phyloP scores from a whole-genome alignment of 176 grass and related monocot genomes.

The Hyparrhenia diplandra region DNA sequence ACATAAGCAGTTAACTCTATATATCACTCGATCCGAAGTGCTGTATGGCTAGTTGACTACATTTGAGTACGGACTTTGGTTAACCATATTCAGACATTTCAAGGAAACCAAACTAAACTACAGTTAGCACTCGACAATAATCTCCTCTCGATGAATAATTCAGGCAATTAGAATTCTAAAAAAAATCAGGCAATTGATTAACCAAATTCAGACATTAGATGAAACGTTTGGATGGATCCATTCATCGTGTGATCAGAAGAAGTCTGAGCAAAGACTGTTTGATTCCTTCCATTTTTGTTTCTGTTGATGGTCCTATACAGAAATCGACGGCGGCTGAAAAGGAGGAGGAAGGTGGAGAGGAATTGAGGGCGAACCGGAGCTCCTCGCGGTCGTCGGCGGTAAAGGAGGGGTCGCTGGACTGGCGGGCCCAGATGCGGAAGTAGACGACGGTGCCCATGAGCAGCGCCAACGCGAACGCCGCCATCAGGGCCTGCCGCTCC shows the following conservation, averaged over 20 bases:
- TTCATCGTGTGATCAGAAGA: background rate
- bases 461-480: conserved; percentile 45
- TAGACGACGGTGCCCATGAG: conserved; percentile 53
- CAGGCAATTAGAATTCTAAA: too few species aligned
- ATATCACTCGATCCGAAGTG: background rate
- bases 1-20: background rate
- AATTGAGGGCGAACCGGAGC: conserved; percentile 32
- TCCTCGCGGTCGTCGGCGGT: conserved; percentile 52
- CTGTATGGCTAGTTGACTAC: background rate
- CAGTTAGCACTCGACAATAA: background rate
- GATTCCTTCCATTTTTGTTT: background rate
- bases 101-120: background rate
- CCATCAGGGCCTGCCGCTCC: conserved; percentile 43
- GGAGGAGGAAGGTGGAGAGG: background rate
- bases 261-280: background rate
- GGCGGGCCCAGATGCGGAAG: conserved; percentile 56
- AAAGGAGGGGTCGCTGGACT: conserved; percentile 48
- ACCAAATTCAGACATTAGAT: background rate
- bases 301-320: background rate
- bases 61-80: too few species aligned
- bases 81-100: background rate
- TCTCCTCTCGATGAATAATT: background rate
- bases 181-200: background rate
- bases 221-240: conserved; percentile 12
- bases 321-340: background rate